A percentile compares a stretch with the other conserved stretches of the same genome.
These are phyloP conservation scores for Cyclaneusma minus DNA, from an alignment of 2,329 filamentous ascomycete species.

Conservation along the genomic window DNA sequence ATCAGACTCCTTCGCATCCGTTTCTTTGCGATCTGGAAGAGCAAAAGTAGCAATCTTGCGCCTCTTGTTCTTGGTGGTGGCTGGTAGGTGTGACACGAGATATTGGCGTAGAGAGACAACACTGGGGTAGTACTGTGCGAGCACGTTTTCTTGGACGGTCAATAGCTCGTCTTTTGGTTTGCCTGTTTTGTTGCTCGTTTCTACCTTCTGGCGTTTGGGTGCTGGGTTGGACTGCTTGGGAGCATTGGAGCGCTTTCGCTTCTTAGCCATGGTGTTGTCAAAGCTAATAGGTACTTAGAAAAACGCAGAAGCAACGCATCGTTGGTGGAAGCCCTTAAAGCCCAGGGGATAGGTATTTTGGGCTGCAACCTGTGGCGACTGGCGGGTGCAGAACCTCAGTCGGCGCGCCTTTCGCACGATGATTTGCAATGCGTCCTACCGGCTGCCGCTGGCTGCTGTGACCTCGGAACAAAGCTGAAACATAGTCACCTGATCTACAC, in stretches of 20 bases:
- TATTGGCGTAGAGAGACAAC: conserved; percentile 57
- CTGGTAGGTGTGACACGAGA: conserved; percentile 48
- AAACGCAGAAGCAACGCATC: too few species aligned
- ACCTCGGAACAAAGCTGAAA: too few species aligned
- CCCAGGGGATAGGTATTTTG: too few species aligned
- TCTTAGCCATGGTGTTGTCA: conserved; percentile 20
- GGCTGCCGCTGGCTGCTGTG: too few species aligned
- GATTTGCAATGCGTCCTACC: too few species aligned
- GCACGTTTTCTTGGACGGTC: conserved; percentile 39
- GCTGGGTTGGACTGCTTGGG: conserved; percentile 7
- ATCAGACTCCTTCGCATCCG: neutral
- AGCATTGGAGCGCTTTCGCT: conserved; percentile 23
- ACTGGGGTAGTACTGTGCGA: conserved; percentile 51
- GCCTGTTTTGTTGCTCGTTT: conserved; percentile 3
- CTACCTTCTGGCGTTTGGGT: conserved; percentile 14
- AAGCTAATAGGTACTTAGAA: too few species aligned
- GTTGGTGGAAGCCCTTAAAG: too few species aligned
- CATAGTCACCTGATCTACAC: too few species aligned
- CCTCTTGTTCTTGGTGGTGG: conserved; percentile 45
- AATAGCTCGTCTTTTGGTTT: neutral
- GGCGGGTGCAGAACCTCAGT: too few species aligned
- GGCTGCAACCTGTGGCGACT: too few species aligned
- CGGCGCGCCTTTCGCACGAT: too few species aligned
- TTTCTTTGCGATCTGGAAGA: too few species aligned
- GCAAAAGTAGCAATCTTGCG: conserved; percentile 36